These are phyloP conservation scores for Isatis tinctoria DNA, from an alignment of 345 rosid species.

Conservation along the genomic window DNA sequence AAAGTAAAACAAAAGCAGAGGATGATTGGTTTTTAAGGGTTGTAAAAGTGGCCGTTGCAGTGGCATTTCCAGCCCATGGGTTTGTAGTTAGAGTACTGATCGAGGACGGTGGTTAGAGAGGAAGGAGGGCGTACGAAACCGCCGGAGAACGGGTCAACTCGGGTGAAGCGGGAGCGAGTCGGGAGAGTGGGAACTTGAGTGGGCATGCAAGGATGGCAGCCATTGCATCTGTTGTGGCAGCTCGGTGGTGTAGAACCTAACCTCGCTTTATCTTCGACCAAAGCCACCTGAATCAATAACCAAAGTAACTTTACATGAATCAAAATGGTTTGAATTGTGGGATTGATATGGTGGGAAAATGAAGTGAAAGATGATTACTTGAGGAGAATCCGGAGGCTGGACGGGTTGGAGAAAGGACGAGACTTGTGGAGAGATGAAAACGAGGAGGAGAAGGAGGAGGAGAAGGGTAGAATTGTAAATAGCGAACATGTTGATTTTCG, in stretches of 20 bases:
- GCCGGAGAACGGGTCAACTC: conserved; percentile 36
- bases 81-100: conserved; percentile 81
- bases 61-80: conserved; percentile 93
- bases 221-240: conserved; percentile 81
- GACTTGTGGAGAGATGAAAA: conserved; percentile 19
- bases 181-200: conserved; percentile 71
- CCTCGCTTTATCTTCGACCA: conserved; percentile 63
- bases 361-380: conserved; percentile 18
- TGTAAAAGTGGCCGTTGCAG: conserved; percentile 66
- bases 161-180: conserved; percentile 18
- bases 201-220: conserved; percentile 89
- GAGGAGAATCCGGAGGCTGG: conserved; percentile 15
- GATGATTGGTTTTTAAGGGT: conserved; percentile 41
- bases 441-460: neutral
- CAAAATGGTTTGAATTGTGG: neutral
- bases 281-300: conserved; percentile 33
- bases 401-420: conserved; percentile 29
- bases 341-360: neutral
- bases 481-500: conserved; percentile 2
- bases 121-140: conserved; percentile 22
- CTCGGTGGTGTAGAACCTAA: conserved; percentile 90
- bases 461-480: neutral
- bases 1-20: neutral
- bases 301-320: neutral
- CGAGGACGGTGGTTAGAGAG: conserved; percentile 27